Conservation (phyloP, 108 stramenopile genomes). For the Nitzschia putrida region DNA sequence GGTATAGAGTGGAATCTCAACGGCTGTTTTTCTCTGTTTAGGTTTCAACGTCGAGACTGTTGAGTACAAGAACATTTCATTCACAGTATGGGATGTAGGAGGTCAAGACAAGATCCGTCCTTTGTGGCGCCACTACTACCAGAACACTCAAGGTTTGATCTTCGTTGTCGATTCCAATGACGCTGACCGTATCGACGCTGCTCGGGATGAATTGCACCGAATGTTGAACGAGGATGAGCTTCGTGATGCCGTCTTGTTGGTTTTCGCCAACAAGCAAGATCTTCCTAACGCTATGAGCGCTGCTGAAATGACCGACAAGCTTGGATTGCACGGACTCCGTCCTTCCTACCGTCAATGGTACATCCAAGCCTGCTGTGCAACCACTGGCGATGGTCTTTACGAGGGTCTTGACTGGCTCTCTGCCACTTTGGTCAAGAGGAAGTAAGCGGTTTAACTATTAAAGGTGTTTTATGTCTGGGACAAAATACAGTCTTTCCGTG, state of each 20-base stretch:
- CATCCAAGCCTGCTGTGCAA: slow-evolving; percentile 98
- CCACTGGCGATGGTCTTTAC: slow-evolving; percentile 95
- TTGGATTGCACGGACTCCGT: slow-evolving; percentile 95
- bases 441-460: slow-evolving; percentile 35
- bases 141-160: slow-evolving; percentile 99
- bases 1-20: background rate
- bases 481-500: slow-evolving; percentile 5
- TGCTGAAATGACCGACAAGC: slow-evolving; percentile 98
- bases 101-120: slow-evolving; percentile 99
- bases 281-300: slow-evolving; percentile 98
- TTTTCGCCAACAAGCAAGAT: slow-evolving; percentile 99
- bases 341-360: slow-evolving; percentile 97
- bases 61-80: slow-evolving; percentile 97
- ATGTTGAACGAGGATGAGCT: slow-evolving; percentile 99
- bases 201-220: slow-evolving; percentile 97
- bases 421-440: slow-evolving; percentile 55
- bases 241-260: slow-evolving; percentile 93
- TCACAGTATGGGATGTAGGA: slow-evolving; percentile 99
- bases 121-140: slow-evolving; percentile 99
- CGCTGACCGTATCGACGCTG: slow-evolving; percentile 98
- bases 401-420: slow-evolving; percentile 97
- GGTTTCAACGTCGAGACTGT: slow-evolving; percentile 94
- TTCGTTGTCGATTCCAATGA: slow-evolving; percentile 99
- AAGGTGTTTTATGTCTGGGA: slow-evolving; percentile 29
- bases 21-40: background rate